These are phyloP conservation scores for Euphorbia peplus DNA, from an alignment of 345 rosid genomes.

Conservation along the genomic window DNA sequence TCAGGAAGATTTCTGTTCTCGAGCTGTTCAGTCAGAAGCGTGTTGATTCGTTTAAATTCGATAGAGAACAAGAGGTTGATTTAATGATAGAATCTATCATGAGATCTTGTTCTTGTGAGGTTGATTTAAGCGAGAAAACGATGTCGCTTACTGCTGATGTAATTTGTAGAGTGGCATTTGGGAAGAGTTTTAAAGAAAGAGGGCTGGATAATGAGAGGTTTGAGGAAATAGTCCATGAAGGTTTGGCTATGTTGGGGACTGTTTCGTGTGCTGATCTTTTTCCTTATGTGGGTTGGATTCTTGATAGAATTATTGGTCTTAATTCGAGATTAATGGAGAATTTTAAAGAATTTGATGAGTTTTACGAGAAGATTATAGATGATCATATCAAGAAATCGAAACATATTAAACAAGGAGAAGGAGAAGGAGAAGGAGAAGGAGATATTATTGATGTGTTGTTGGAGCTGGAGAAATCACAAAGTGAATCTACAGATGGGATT, in stretches of 20 bases:
- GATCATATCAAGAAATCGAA: constrained; percentile 33
- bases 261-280: background rate
- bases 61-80: background rate
- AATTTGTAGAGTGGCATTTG: constrained; percentile 8
- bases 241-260: background rate
- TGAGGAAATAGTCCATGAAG: background rate
- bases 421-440: background rate
- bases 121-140: constrained; percentile 1
- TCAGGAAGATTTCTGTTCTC: background rate
- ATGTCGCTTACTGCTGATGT: background rate
- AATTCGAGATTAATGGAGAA: constrained; percentile 7
- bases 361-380: constrained; percentile 36
- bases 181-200: constrained; percentile 10
- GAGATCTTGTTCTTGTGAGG: background rate
- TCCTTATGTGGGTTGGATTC: constrained; percentile 11
- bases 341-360: constrained; percentile 36
- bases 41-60: background rate
- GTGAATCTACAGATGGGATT: background rate
- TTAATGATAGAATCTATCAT: background rate
- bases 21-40: background rate
- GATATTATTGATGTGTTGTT: constrained; percentile 32
- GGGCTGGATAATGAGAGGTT: background rate
- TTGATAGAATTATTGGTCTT: constrained; percentile 1
- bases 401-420: constrained; percentile 1
- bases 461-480: constrained; percentile 7